A percentile compares a stretch with the other conserved stretches of the same genome.
Evolutionary conservation across 2,329 filamentous ascomycete genomes (phyloP).

Genomic region (Claviceps sp.): DNA sequence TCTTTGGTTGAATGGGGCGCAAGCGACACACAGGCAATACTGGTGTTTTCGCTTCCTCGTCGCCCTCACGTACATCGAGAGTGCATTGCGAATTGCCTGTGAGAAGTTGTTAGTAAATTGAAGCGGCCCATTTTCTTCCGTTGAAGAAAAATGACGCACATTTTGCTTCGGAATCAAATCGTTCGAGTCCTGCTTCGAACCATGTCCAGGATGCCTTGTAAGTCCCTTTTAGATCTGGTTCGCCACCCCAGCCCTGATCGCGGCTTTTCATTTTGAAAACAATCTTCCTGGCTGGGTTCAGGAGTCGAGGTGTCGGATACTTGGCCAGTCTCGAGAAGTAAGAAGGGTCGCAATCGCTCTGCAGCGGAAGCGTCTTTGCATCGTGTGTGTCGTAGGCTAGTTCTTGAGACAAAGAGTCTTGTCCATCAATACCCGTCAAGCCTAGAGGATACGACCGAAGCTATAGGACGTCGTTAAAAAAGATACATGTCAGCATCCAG

Average conservation of each 20-base stretch:
- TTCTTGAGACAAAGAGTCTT: slow-evolving; percentile 14
- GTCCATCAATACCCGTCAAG: slow-evolving; percentile 15
- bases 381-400: slow-evolving; percentile 18
- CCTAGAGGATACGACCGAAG: slow-evolving; percentile 26
- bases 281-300: slow-evolving; percentile 43
- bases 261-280: slow-evolving; percentile 43
- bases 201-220: slow-evolving; percentile 43
- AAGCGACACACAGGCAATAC: slow-evolving; percentile 21
- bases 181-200: slow-evolving; percentile 50
- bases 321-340: slow-evolving; percentile 22
- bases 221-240: slow-evolving; percentile 17
- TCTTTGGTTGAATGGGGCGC: slow-evolving; percentile 22
- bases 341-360: slow-evolving; percentile 13
- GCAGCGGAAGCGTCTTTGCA: slow-evolving; percentile 14
- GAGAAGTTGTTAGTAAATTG: slow-evolving; percentile 1
- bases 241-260: slow-evolving; percentile 45
- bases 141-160: slow-evolving; percentile 13
- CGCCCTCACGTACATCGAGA: slow-evolving; percentile 16
- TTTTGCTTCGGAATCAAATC: slow-evolving; percentile 27
- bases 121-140: too few species aligned
- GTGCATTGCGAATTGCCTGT: slow-evolving; percentile 18
- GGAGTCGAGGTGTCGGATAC: slow-evolving; percentile 26
- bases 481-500: not conserved
- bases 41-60: slow-evolving; percentile 9
- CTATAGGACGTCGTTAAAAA: slow-evolving; percentile 10